A percentile compares a stretch with the other conserved stretches of the same genome.
Conservation (phyloP, 768 basidiomycete species). For the Pisolithus sp. region DNA sequence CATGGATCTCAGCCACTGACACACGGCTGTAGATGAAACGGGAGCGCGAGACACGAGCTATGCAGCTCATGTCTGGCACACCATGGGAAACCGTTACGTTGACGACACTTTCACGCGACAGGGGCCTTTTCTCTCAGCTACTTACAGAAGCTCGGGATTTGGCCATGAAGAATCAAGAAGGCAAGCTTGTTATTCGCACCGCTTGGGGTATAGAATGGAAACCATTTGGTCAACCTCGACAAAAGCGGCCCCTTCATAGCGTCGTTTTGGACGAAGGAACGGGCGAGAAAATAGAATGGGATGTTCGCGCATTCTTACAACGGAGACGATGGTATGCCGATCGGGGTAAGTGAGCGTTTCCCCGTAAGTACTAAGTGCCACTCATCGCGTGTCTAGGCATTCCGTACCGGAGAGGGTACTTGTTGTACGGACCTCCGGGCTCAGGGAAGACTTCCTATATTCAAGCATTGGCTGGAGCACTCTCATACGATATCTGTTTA, state of each 20-base stretch:
- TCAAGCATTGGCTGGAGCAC: slow-evolving; percentile 87
- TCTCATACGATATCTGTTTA: slow-evolving; percentile 93
- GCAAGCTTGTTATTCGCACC: slow-evolving; percentile 92
- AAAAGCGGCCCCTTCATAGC: slow-evolving; percentile 79
- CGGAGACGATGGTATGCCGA: slow-evolving; percentile 94
- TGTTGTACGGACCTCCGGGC: slow-evolving; percentile 93
- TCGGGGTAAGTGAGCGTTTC: slow-evolving; percentile 53
- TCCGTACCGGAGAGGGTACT: slow-evolving; percentile 92
- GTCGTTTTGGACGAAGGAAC: slow-evolving; percentile 82
- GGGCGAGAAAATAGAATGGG: slow-evolving; percentile 76
- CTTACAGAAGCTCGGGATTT: slow-evolving; percentile 86
- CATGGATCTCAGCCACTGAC: not conserved
- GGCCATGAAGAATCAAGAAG: slow-evolving; percentile 80
- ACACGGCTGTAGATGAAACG: slow-evolving; percentile 67
- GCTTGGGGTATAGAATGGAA: slow-evolving; percentile 97
- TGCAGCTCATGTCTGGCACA: slow-evolving; percentile 83
- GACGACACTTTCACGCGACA: slow-evolving; percentile 86
- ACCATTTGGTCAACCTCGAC: slow-evolving; percentile 87
- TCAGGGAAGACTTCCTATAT: slow-evolving; percentile 99
- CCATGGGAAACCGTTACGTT: slow-evolving; percentile 98
- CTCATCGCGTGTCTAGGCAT: slow-evolving; percentile 54
- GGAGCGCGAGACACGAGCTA: slow-evolving; percentile 88
- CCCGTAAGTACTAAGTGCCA: not conserved
- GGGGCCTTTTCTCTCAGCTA: slow-evolving; percentile 69
- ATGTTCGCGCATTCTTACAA: slow-evolving; percentile 75